Evolutionary conservation across 495 filamentous ascomycete genomes (phyloP), one percentile per base, ranked within the genome.

Genomic region (Halenospora varia): DNA sequence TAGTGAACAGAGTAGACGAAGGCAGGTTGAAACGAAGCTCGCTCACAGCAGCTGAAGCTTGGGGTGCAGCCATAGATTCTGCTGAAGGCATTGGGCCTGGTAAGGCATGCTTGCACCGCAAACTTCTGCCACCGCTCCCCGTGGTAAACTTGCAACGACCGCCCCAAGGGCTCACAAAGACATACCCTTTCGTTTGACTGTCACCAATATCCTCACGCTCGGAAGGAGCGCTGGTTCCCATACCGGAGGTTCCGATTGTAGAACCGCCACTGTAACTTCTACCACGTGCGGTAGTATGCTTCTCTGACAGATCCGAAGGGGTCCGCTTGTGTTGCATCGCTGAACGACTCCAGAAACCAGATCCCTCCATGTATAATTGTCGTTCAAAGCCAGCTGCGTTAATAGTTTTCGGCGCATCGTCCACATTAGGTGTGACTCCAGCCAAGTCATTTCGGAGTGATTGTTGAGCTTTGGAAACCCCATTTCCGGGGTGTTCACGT

Each of bases 1-100:
- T 50, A 18, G 19, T 48, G 26, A 62, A 68, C 0, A 75, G 20
- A 23, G 72, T 66, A 39, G 65, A 65, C 10, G 77, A 79, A 13
- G 90, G 89, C 0, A 90, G 80, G 69, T 95, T 96, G 79, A 95
- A 96, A 29, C 92, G 83, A 53, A 96, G 72, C 71, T 96, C 92
- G 66, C 90, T 92, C 10, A 93, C 82, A 0, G 79, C 75, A 17
- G 44, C 59, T 10, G 65, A 51, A 2, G n/a, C 81, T 77, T 53
- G 46, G 23, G 26, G 6, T n/a, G 46, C 10, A 53, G 56, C 42
- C 66, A 41, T 64, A 55, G 17, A 70, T 71, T 35, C 74, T 64
- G 2, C 63, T 22, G 61, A 42, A 24, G 59, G 62, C 8, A 60
- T 40, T 35, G 58, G 54, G 26, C 25, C 46, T 52, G 62, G 61